Evolutionary conservation across 208 protist species (phyloP), one percentile per base, ranked within the genome.

Genomic region (Endotrypanum monterogeii): DNA sequence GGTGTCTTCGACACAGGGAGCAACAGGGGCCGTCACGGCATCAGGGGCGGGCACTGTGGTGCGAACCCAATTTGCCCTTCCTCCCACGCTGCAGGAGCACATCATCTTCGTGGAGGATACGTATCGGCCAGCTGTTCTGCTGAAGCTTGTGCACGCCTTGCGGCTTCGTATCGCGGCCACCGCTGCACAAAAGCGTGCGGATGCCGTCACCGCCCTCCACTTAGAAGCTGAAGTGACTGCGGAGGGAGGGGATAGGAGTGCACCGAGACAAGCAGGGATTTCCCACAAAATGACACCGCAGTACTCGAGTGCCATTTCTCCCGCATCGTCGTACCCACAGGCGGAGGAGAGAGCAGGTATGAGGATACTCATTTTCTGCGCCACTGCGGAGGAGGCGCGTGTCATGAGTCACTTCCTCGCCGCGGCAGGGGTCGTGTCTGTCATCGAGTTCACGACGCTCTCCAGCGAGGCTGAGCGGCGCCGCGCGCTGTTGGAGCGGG

Each of bases 381-480:
- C 87, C 71, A 89, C 90, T 9, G 90, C 93, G 6, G 93, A 97
- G 63, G 93, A 97, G 82, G 93, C 93, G 20, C 90, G 93, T 74
- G 90, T 95, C 55, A 89, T 94, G 86, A 90, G 90, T 18, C 90
- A 97, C 74, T 94, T 97, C 69, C 89, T 97, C 58, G 73, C 85
- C 35, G 85, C 88, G n/a, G 89, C 88, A 0, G 90, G 93, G 2
- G 75, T 97, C 32, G 50, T 50, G 28, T 73, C 77, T 32, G 86
- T 93, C 11, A 70, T 91, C 11, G 93, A 97, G 84, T 97, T 97
- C 80, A 97, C 93, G n/a, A 94, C 89, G 3, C 71, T 91, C 35
- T 81, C 93, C 20, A 90, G 77, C 18, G 88, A 94, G 62, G 80
- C 77, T 35, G 90, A 97, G 70, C 87, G 93, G 14, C 83, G 89